Percentiles rank a stretch among this genome's conserved stretches.
Conservation (phyloP, 352 stramenopile genomes). For the Globisporangium takayamanum region DNA sequence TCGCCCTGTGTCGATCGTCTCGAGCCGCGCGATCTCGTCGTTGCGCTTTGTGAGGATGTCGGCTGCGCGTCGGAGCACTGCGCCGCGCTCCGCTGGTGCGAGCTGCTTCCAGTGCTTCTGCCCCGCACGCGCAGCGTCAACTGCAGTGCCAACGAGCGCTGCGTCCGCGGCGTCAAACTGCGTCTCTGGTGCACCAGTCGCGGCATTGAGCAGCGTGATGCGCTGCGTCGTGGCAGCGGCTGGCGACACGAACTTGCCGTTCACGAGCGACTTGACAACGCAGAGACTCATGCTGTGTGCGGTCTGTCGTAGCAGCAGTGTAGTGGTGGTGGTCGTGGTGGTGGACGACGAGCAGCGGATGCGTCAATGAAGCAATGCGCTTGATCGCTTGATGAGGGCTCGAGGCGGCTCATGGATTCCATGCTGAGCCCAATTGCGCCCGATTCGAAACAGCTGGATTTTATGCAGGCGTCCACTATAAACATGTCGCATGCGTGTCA, state of each 20-base stretch:
- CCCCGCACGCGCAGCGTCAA: slow-evolving; percentile 29
- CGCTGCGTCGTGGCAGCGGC: slow-evolving; percentile 7
- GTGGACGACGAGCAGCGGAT: too few relatives aligned
- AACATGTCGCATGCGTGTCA: too few relatives aligned
- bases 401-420: too few relatives aligned
- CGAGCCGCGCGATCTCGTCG: slow-evolving; percentile 60
- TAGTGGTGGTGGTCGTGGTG: too few relatives aligned
- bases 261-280: slow-evolving; percentile 63
- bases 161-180: slow-evolving; percentile 41
- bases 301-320: neutral
- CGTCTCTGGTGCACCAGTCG: slow-evolving; percentile 40
- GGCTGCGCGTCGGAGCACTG: slow-evolving; percentile 53
- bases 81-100: slow-evolving; percentile 52
- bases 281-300: slow-evolving; percentile 7
- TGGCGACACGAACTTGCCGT: slow-evolving; percentile 47
- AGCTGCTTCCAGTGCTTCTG: slow-evolving; percentile 63
- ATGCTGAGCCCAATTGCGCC: too few relatives aligned
- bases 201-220: slow-evolving; percentile 60
- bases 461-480: too few relatives aligned
- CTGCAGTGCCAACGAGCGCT: slow-evolving; percentile 42
- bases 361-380: too few relatives aligned
- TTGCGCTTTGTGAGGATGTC: slow-evolving; percentile 53
- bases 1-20: slow-evolving; percentile 75
- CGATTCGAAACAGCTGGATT: too few relatives aligned
- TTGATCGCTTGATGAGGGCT: too few relatives aligned